Evolutionary conservation across 169 alveolate species (phyloP).

Genomic region (Plasmodium malariae): DNA sequence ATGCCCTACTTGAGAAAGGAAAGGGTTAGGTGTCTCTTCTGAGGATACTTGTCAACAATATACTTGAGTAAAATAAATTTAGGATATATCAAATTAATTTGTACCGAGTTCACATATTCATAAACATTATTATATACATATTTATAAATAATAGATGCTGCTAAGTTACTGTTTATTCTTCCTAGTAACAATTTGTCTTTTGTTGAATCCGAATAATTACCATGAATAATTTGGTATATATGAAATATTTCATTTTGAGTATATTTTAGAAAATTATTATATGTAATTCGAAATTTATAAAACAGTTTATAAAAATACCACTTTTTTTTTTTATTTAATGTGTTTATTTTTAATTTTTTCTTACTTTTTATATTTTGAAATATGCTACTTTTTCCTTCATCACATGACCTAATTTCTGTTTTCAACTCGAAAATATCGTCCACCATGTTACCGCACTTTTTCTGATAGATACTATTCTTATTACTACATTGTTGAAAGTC

Average conservation of each 20-base stretch:
- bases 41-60: slow-evolving; percentile 73
- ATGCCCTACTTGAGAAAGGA: slow-evolving; percentile 55
- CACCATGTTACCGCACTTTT: no score
- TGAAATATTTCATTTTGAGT: slow-evolving; percentile 62
- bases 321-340: slow-evolving; percentile 62
- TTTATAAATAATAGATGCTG: slow-evolving; percentile 71
- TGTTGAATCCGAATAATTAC: slow-evolving; percentile 41
- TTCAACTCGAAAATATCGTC: slow-evolving; percentile 57
- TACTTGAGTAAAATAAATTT: slow-evolving; percentile 54
- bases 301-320: slow-evolving; percentile 65
- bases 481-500: no score
- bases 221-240: slow-evolving; percentile 62
- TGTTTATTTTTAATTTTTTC: slow-evolving; percentile 53
- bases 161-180: slow-evolving; percentile 42
- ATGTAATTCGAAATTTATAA: slow-evolving; percentile 53
- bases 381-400: slow-evolving; percentile 68
- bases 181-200: slow-evolving; percentile 60
- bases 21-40: slow-evolving; percentile 49
- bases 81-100: slow-evolving; percentile 51
- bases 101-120: slow-evolving; percentile 17
- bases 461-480: no score
- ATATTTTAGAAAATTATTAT: slow-evolving; percentile 47
- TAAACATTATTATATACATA: slow-evolving; percentile 48
- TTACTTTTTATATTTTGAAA: slow-evolving; percentile 47
- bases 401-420: slow-evolving; percentile 63